Conservation (phyloP, 2,329 filamentous ascomycete genomes). For the Stylonectria norvegica region DNA sequence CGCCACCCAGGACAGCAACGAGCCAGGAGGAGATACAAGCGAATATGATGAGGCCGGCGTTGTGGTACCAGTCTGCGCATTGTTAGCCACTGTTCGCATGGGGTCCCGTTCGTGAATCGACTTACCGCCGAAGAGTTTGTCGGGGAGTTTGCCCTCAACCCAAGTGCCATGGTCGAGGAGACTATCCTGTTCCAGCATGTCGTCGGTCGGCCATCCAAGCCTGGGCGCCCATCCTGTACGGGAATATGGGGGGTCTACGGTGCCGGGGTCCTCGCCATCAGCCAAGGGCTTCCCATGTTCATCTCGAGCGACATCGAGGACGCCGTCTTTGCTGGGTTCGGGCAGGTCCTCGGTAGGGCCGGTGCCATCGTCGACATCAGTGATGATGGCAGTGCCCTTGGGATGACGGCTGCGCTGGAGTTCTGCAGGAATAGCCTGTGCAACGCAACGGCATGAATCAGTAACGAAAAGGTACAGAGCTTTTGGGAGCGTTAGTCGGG, state of each 20-base stretch:
- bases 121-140: slow-evolving; percentile 85
- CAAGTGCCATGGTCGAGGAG: slow-evolving; percentile 85
- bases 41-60: slow-evolving; percentile 89
- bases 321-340: slow-evolving; percentile 66
- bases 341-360: slow-evolving; percentile 74
- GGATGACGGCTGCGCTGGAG: slow-evolving; percentile 36
- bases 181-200: slow-evolving; percentile 58
- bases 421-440: slow-evolving; percentile 37
- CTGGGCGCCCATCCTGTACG: slow-evolving; percentile 83
- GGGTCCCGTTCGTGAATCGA: slow-evolving; percentile 1
- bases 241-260: slow-evolving; percentile 45
- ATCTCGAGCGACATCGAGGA: slow-evolving; percentile 52
- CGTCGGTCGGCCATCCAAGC: slow-evolving; percentile 68
- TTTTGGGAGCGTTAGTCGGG: slow-evolving; percentile 2
- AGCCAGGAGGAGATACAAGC: slow-evolving; percentile 89
- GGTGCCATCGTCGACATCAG: slow-evolving; percentile 73
- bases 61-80: slow-evolving; percentile 91
- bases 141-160: slow-evolving; percentile 77
- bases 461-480: slow-evolving; percentile 9
- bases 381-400: slow-evolving; percentile 68
- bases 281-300: slow-evolving; percentile 45
- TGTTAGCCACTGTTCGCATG: slow-evolving; percentile 9
- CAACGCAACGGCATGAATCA: slow-evolving; percentile 2
- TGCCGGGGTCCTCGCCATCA: slow-evolving; percentile 51
- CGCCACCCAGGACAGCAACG: slow-evolving; percentile 82